Percentiles rank a stretch among this genome's conserved stretches.
These are phyloP conservation scores for Fusarium anthophilum DNA, from an alignment of 2,329 filamentous ascomycete genomes.

Conservation along the genomic window DNA sequence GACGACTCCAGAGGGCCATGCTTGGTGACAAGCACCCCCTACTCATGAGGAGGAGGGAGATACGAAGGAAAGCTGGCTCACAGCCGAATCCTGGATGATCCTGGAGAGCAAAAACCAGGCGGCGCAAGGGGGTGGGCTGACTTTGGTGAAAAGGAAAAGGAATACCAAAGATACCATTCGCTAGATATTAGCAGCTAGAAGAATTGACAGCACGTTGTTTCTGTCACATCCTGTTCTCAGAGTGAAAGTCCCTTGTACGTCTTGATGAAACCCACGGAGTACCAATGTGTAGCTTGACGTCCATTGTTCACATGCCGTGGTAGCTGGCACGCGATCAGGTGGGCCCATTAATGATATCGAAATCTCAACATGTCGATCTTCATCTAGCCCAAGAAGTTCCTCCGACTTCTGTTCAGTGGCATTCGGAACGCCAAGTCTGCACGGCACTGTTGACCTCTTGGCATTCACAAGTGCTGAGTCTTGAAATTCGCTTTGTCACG, in stretches of 20 bases:
- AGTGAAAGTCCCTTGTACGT: background rate
- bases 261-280: background rate
- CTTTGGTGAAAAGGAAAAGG: slow-evolving; percentile 32
- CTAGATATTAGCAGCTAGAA: slow-evolving; percentile 49
- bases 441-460: slow-evolving; percentile 3
- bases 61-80: slow-evolving; percentile 20
- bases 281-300: background rate
- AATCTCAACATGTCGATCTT: slow-evolving; percentile 10
- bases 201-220: slow-evolving; percentile 35
- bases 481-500: background rate
- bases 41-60: slow-evolving; percentile 35
- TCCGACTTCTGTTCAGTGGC: background rate
- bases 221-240: slow-evolving; percentile 11
- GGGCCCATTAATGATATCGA: background rate
- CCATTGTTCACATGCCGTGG: background rate
- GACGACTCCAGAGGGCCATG: slow-evolving; percentile 18
- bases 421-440: slow-evolving; percentile 5
- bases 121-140: slow-evolving; percentile 34
- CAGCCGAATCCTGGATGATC: slow-evolving; percentile 25
- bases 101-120: slow-evolving; percentile 33
- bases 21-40: slow-evolving; percentile 17
- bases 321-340: background rate
- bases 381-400: background rate
- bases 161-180: slow-evolving; percentile 53
- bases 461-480: background rate